Conservation (phyloP, 352 stramenopile genomes). For the Globisporangium cystogenes region DNA sequence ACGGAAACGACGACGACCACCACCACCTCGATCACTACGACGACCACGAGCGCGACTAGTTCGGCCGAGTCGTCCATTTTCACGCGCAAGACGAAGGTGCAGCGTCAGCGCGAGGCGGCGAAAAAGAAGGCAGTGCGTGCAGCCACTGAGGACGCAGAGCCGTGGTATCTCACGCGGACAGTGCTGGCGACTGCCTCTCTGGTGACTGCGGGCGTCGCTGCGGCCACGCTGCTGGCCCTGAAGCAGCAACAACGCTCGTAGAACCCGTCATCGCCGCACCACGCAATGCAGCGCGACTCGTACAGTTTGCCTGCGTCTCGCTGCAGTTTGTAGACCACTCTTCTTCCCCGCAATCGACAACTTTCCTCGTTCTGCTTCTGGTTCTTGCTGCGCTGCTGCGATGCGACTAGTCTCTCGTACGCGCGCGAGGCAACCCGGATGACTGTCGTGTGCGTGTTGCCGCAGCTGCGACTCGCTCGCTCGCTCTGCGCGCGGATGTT, state of each 20-base stretch:
- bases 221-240: conserved; percentile 48
- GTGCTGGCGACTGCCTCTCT: conserved; percentile 59
- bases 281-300: background rate
- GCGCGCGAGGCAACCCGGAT: background rate
- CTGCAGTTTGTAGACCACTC: conserved; percentile 4
- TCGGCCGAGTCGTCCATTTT: conserved; percentile 56
- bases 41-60: background rate
- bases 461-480: conserved; percentile 8
- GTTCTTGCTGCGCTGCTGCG: background rate
- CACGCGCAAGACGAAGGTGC: conserved; percentile 54
- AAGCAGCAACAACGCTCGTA: conserved; percentile 41
- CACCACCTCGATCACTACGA: conserved; percentile 10
- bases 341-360: conserved; percentile 4
- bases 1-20: conserved; percentile 10
- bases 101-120: conserved; percentile 22
- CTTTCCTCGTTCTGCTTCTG: background rate
- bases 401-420: background rate
- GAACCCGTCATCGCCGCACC: background rate
- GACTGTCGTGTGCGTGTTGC: background rate
- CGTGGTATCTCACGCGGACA: conserved; percentile 63
- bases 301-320: background rate
- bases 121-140: conserved; percentile 3
- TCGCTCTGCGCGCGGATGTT: background rate
- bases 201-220: conserved; percentile 62
- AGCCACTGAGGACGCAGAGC: conserved; percentile 12